Base-by-base conservation (phyloP, 2,329 filamentous ascomycete species). In the Colletotrichum liriopes region DNA sequence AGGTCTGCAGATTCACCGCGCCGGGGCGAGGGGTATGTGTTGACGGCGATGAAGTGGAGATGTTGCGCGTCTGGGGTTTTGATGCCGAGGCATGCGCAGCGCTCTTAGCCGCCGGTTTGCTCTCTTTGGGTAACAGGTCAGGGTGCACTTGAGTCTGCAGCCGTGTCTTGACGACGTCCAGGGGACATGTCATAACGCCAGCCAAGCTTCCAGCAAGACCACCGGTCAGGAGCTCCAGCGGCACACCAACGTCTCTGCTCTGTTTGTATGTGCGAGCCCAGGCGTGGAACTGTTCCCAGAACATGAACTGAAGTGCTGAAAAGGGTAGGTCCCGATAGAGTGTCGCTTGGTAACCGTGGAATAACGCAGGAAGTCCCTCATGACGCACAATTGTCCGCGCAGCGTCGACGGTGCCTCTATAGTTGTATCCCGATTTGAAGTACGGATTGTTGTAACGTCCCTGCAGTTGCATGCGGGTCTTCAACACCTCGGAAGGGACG, bases 301-400 rank as follows among this genome's bases (percentile, higher is more conserved):
- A 98, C 78, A 97, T 96, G 82, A 99, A 98, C 79, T 99, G 96
- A 14, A 99, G 85, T 0, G 96, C 96, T 0, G 96, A 98, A 80
- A 98, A 99, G 1, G 96, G 96, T 29, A 99, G 88, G 78, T 99
- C 96, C 71, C 96, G 93, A 84, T 94, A 96, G 3, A 99, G 90
- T 0, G 96, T 99, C 14, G 96, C 96, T 81, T 96, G 96, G 85
- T 97, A 99, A n/a, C 96, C 96, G 77, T 97, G 93, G 81, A 98
- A 99, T 32, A 99, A 88, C 23, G 97, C 96, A 0, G 90, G 87
- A 65, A 94, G 87, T 0, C 96, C 97, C 84, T 99, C 96, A 52
- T 89, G 88, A 49, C 91, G 91, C 20, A 95, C 88, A 71, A 99
- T 98, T 0, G 94, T 98, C 76, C 92, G 91, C 18, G 92, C 91